Percentiles rank a stretch among this genome's conserved stretches.
Conservation (phyloP, 768 basidiomycete species). For the Gloeophyllum trabeum region DNA sequence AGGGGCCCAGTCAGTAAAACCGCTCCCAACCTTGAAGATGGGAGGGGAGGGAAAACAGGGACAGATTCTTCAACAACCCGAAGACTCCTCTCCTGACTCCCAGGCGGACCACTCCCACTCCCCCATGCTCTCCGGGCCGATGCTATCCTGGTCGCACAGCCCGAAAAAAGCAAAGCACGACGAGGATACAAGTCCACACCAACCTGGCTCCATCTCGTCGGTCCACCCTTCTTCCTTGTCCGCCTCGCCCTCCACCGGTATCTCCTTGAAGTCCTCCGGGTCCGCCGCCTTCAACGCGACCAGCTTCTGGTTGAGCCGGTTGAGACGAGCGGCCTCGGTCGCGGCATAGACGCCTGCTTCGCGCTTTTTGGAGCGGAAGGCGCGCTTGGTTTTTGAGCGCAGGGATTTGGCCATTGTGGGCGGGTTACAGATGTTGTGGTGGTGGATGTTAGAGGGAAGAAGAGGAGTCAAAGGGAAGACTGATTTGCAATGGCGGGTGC, state of each 20-base stretch:
- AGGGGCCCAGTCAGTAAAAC: background rate
- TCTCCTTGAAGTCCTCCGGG: conserved; percentile 6
- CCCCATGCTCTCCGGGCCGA: conserved; percentile 40
- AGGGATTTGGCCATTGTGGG: conserved; percentile 69
- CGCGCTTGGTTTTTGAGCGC: conserved; percentile 72
- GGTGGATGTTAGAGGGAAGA: too few species aligned
- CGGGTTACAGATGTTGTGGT: background rate
- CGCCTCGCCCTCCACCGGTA: conserved; percentile 21
- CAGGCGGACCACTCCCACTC: conserved; percentile 14
- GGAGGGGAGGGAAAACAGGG: too few species aligned
- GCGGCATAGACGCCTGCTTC: conserved; percentile 66
- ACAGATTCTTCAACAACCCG: too few species aligned
- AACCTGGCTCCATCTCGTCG: conserved; percentile 38
- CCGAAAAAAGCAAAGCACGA: conserved; percentile 45
- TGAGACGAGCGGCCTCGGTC: conserved; percentile 63
- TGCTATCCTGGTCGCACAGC: conserved; percentile 44
- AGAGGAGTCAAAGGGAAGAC: too few species aligned
- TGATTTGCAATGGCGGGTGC: too few species aligned
- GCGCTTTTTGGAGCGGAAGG: conserved; percentile 69
- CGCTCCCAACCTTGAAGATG: too few species aligned
- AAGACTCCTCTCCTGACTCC: too few species aligned
- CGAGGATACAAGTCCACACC: conserved; percentile 23
- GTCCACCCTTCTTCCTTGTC: conserved; percentile 10
- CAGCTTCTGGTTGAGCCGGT: conserved; percentile 64
- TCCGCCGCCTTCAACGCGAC: conserved; percentile 19